Conservation (phyloP, 768 basidiomycete species). For the Mycena capillaripes region DNA sequence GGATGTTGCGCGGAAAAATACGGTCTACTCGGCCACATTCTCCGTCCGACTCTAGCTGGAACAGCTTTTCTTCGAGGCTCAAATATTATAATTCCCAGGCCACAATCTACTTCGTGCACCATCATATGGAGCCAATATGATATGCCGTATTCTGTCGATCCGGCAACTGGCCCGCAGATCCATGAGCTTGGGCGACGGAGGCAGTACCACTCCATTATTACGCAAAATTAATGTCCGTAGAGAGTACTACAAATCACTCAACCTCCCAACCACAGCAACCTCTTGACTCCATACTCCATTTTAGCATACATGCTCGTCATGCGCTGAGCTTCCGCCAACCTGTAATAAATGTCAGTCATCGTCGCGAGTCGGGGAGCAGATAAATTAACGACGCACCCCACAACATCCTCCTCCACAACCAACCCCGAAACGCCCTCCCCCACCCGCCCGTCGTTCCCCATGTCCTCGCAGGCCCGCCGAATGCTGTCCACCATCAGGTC, state of each 20-base stretch:
- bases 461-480: conserved; percentile 73
- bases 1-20: too few species aligned
- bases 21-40: too few species aligned
- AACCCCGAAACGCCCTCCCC: conserved; percentile 54
- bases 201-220: too few species aligned
- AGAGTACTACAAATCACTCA: conserved; percentile 46
- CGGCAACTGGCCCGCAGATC: neutral
- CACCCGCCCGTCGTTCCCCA: conserved; percentile 57
- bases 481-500: conserved; percentile 83
- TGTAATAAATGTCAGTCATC: conserved; percentile 47
- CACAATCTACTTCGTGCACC: neutral
- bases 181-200: too few species aligned
- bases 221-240: conserved; percentile 5
- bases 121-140: neutral
- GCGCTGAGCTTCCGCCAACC: conserved; percentile 85
- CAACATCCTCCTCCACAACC: conserved; percentile 78
- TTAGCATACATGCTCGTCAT: conserved; percentile 91
- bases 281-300: conserved; percentile 94
- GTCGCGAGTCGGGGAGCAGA: too few species aligned
- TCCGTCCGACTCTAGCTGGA: too few species aligned
- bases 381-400: conserved; percentile 69
- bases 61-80: too few species aligned
- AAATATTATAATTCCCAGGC: too few species aligned
- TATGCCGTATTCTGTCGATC: conserved; percentile 20
- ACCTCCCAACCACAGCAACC: conserved; percentile 89